Evolutionary conservation across 805 yeast species (phyloP).

Genomic region (Candida methanosorbosa): DNA sequence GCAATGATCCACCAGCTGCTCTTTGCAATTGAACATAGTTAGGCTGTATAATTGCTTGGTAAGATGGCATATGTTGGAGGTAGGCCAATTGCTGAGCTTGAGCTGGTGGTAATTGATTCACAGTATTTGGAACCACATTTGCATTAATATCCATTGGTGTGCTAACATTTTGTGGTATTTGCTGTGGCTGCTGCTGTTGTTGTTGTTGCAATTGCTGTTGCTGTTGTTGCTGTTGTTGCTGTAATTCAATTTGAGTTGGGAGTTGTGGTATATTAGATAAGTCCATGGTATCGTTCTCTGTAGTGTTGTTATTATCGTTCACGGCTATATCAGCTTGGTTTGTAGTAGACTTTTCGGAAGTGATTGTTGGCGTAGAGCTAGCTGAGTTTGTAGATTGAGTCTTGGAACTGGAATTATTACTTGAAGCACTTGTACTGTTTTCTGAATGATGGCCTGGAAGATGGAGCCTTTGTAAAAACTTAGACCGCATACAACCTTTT

Average conservation of each 20-base stretch:
- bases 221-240: background rate
- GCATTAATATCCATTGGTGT: background rate
- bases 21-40: conserved; percentile 19
- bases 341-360: background rate
- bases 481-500: conserved; percentile 14
- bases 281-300: too few species aligned
- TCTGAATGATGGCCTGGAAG: conserved; percentile 13
- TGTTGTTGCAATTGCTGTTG: background rate
- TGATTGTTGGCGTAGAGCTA: background rate
- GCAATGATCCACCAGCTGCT: conserved; percentile 18
- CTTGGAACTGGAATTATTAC: background rate
- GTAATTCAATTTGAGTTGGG: background rate
- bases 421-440: background rate
- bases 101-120: conserved; percentile 7
- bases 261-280: too few species aligned
- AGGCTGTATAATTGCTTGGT: conserved; percentile 27
- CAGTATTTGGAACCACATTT: background rate
- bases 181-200: background rate
- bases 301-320: background rate
- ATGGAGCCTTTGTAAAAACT: conserved; percentile 15
- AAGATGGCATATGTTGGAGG: conserved; percentile 25
- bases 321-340: background rate
- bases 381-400: background rate
- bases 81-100: conserved; percentile 21
- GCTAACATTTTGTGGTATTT: background rate